phyloP scores from a whole-genome alignment of 345 rosid species.

The Arabis hirsuta region DNA sequence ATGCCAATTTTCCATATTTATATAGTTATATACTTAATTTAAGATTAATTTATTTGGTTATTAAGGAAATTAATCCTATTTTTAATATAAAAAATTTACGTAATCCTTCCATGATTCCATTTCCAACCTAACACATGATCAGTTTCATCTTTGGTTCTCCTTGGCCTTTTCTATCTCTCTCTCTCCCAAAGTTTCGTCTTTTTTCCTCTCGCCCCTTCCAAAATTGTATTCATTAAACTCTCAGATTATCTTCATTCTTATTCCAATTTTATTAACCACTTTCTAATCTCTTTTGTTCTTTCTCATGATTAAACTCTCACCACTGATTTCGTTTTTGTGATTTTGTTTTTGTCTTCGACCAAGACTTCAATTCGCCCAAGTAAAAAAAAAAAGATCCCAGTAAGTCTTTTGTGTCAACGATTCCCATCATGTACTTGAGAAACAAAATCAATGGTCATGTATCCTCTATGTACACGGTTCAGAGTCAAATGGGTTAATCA shows the following conservation, averaged over 20 bases:
- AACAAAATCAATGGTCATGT: not conserved
- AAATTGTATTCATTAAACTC: not conserved
- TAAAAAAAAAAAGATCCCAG: not conserved
- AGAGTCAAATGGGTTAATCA: slow-evolving; percentile 10
- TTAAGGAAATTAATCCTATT: too few relatives aligned
- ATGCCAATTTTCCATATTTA: too few relatives aligned
- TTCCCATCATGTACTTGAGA: not conserved
- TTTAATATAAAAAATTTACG: too few relatives aligned
- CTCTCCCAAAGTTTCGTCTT: not conserved
- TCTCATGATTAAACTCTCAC: too few relatives aligned
- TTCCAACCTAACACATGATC: slow-evolving; percentile 2
- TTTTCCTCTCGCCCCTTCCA: not conserved
- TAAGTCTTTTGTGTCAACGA: slow-evolving; percentile 9
- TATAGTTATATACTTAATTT: too few relatives aligned
- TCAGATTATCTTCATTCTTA: not conserved
- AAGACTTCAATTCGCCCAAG: not conserved
- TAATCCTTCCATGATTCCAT: too few relatives aligned
- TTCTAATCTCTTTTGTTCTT: not conserved
- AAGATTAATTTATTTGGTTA: too few relatives aligned
- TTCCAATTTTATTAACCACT: not conserved
- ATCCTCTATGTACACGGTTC: not conserved
- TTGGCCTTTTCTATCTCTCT: not conserved
- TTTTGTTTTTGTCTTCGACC: not conserved
- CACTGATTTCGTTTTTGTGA: not conserved
- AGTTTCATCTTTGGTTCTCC: slow-evolving; percentile 3